Evolutionary conservation across 1,284 basidiomycete genomes (phyloP), one percentile per base, ranked within the genome.

Genomic region (Volvariella volvacea): DNA sequence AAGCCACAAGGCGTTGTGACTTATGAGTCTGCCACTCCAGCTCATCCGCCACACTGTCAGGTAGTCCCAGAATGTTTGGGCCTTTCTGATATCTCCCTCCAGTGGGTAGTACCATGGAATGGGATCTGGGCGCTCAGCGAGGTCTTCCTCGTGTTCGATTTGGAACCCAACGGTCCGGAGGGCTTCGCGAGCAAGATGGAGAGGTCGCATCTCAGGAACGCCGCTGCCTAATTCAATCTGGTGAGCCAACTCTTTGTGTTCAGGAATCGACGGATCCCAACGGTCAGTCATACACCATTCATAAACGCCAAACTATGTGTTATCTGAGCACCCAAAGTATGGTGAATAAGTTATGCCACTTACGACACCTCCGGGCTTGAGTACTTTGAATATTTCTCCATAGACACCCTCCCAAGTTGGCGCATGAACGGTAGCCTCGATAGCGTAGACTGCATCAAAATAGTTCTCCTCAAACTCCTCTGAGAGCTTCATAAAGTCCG

Each of bases 251-350:
- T 80, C 78, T 71, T 94, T 94, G 78, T 99, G 95, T 51, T 80
- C 67, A 14, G 93, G 88, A 64, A 78, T 88, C 10, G 83, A 81
- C 1, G 89, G 75, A 63, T 99, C 90, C 88, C 92, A 99, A 7
- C 66, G 65, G 64, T 98, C 94, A 39, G 95, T 98, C 94, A 99
- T 97, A 68, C 85, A 88, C 95, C 95, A 99, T 63, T 98, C 95
- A 68, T 98, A 98, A 37, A 97, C 86, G 61, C 93, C 94, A 64
- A 97, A 97, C 88, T 92, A 32, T 4, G 8, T 38, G 41, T 17
- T 2, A 3, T 2, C 42, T 52, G 25, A 28, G 25, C 12, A n/a
- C n/a, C 25, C 25, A 6, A 28, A 28, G 12, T 6, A 6, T 28
- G 25, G 25, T 28, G 6, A 28, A 28, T 12, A 28, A 28, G 12